Evolutionary conservation across 106 monocot genomes (phyloP), one percentile per base, ranked within the genome.

Genomic region (Dendrobium chrysotoxum): DNA sequence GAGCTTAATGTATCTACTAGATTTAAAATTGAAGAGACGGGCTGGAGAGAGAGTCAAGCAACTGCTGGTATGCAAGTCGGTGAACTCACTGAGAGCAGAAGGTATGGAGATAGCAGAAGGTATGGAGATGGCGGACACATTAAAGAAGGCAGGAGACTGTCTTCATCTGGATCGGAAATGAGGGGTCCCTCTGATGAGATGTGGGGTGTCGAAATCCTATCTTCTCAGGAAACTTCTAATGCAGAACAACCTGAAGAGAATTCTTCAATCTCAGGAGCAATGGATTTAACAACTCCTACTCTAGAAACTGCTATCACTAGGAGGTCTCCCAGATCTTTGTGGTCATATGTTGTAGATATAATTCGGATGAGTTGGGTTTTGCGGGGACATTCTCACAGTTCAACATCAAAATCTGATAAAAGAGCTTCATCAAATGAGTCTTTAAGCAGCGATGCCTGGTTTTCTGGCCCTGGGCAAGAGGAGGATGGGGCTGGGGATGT

Each of bases 271-370:
- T 80, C 71, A 18, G 82, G 64, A 55, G 81, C 78, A 76, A 13
- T 38, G 39, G 70, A 77, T 8, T 42, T 54, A 6, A 68, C 83
- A 15, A 53, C 57, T 54, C 38, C 79, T 72, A 45, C 82, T 41
- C 47, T 40, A 73, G 90, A 79, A 82, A 86, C 7, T 87, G 53
- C 84, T 40, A 73, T 92, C 55, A 42, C 72, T 81, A 82, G 75
- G 72, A 90, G 86, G 88, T 83, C 88, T 42, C 80, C 80, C 47
- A 88, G 72, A 78, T 96, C 94, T 13, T 77, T 96, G 57, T 96
- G 96, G 96, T 80, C 86, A 35, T 90, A 83, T 73, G 80, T 94
- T 82, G 89, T 90, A 31, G 92, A 94, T 81, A 82, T 96, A 88
- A 71, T 96, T 77, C 82, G 81, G 80, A 79, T 88, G 66, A 82